phyloP scores from a whole-genome alignment of 2,329 filamentous ascomycete genomes.

The Pseudogymnoascus sp. region DNA sequence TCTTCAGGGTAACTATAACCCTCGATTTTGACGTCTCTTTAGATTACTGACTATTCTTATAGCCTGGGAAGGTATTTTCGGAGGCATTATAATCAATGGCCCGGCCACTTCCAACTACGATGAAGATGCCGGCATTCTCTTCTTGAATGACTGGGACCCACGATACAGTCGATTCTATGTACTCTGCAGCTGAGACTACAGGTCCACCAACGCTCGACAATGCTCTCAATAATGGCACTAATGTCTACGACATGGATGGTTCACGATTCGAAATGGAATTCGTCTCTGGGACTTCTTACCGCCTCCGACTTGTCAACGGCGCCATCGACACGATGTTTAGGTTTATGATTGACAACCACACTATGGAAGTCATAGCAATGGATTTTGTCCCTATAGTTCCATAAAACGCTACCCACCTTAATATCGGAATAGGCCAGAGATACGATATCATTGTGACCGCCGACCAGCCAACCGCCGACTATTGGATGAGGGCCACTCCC shows the following conservation, averaged over 20 bases:
- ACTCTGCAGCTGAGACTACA: conserved; percentile 13
- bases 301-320: conserved; percentile 41
- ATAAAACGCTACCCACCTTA: conserved; percentile 37
- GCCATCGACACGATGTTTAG: conserved; percentile 39
- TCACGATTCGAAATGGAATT: conserved; percentile 31
- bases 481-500: conserved; percentile 52
- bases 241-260: conserved; percentile 22
- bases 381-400: conserved; percentile 50
- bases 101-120: conserved; percentile 53
- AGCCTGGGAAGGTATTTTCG: conserved; percentile 46
- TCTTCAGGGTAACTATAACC: conserved; percentile 29
- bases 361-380: conserved; percentile 58
- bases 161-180: conserved; percentile 18
- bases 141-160: conserved; percentile 27
- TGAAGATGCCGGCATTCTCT: conserved; percentile 50
- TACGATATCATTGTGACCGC: conserved; percentile 40
- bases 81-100: conserved; percentile 54
- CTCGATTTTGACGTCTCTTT: conserved; percentile 26
- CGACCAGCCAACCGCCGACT: conserved; percentile 38
- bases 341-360: conserved; percentile 40
- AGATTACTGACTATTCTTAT: neutral
- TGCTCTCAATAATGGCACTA: conserved; percentile 28
- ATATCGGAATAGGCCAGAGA: conserved; percentile 48
- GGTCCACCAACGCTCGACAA: conserved; percentile 21
- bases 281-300: conserved; percentile 36